Percentiles rank a stretch among this genome's conserved stretches.
These are phyloP conservation scores for Myochromella boudieri DNA, from an alignment of 768 basidiomycete genomes.

Conservation along the genomic window DNA sequence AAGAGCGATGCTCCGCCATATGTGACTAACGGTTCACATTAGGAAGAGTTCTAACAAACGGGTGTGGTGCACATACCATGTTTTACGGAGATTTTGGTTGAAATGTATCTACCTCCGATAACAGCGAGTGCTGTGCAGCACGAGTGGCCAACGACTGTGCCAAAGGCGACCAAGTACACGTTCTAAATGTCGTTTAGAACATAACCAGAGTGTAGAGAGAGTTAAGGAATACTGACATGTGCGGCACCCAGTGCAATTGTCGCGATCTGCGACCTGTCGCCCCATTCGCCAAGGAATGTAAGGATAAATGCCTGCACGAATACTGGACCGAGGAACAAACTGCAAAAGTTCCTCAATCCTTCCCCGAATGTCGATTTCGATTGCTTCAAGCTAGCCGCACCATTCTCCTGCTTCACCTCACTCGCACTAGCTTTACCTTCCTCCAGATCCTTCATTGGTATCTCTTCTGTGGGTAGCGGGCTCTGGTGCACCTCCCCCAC, in stretches of 20 bases:
- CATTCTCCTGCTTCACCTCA: no score
- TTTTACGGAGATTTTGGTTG: slow-evolving; percentile 94
- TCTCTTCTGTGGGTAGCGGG: slow-evolving; percentile 35
- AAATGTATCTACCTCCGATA: slow-evolving; percentile 89
- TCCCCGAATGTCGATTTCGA: slow-evolving; percentile 39
- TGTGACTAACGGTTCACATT: slow-evolving; percentile 55
- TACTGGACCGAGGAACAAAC: slow-evolving; percentile 83
- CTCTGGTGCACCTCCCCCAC: slow-evolving; percentile 49
- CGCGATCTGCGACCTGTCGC: slow-evolving; percentile 95
- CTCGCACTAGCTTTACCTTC: slow-evolving; percentile 45
- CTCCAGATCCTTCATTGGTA: slow-evolving; percentile 77
- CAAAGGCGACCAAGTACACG: slow-evolving; percentile 86
- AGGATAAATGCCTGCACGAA: slow-evolving; percentile 94
- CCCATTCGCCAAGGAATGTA: slow-evolving; percentile 99
- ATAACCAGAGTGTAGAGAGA: background rate
- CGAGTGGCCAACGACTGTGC: slow-evolving; percentile 87
- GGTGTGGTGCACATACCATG: slow-evolving; percentile 58
- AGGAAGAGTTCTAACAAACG: slow-evolving; percentile 4
- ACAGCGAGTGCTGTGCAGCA: slow-evolving; percentile 89
- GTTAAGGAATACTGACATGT: slow-evolving; percentile 64
- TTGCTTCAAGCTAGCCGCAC: slow-evolving; percentile 19
- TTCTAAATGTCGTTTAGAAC: slow-evolving; percentile 51
- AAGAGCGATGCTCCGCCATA: slow-evolving; percentile 81
- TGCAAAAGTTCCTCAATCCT: slow-evolving; percentile 79
- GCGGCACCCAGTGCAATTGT: slow-evolving; percentile 95